These are phyloP conservation scores for Myxozyma kluyveri DNA, from an alignment of 805 yeast species.

Conservation along the genomic window DNA sequence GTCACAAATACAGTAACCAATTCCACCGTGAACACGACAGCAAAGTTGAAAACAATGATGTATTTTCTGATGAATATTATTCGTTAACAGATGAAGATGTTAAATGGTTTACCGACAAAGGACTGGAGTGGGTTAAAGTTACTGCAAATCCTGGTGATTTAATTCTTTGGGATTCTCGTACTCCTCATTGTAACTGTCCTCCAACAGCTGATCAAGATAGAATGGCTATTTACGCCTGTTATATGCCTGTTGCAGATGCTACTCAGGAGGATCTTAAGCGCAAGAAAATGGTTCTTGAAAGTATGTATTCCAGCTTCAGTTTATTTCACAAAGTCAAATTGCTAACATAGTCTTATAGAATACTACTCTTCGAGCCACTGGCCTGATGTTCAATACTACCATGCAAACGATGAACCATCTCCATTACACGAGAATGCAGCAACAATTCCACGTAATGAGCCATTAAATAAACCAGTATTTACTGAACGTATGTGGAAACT, in stretches of 20 bases:
- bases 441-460: constrained; percentile 2
- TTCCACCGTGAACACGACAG: constrained; percentile 8
- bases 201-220: constrained; percentile 6
- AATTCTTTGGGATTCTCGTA: constrained; percentile 19
- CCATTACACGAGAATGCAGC: constrained; percentile 13
- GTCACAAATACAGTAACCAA: constrained; percentile 12
- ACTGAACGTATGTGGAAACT: constrained; percentile 14
- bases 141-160: constrained; percentile 18
- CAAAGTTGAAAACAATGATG: not conserved
- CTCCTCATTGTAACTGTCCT: constrained; percentile 14
- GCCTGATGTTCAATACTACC: constrained; percentile 11
- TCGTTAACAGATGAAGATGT: constrained; percentile 1
- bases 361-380: constrained; percentile 13
- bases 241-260: constrained; percentile 12
- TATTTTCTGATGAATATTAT: constrained; percentile 10
- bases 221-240: constrained; percentile 12
- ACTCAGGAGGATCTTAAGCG: constrained; percentile 16
- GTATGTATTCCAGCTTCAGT: no score
- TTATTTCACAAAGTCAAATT: no score
- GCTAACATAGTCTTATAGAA: constrained; percentile 1
- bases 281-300: constrained; percentile 15
- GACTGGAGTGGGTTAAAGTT: constrained; percentile 17
- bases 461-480: constrained; percentile 9
- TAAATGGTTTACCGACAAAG: constrained; percentile 7
- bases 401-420: constrained; percentile 1